Percentiles rank a stretch among this genome's conserved stretches.
Conservation (phyloP, 768 basidiomycete species). For the Calocybe indica region DNA sequence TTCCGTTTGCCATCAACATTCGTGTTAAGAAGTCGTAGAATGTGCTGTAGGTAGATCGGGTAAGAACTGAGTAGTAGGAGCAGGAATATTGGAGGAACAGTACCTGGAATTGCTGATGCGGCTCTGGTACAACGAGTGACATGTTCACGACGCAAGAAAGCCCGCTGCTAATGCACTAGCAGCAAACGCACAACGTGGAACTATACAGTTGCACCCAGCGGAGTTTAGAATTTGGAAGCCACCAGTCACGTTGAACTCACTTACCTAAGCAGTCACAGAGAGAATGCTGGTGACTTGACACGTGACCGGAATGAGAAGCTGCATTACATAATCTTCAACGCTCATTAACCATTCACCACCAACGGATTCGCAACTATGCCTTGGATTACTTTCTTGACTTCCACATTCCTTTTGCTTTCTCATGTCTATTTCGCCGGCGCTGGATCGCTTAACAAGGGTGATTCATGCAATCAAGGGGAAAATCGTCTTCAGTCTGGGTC, state of each 20-base stretch:
- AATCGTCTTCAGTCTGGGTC: conserved; percentile 71
- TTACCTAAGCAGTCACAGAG: too few species aligned
- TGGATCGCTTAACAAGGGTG: conserved; percentile 38
- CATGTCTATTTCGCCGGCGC: conserved; percentile 34
- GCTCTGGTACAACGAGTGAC: conserved; percentile 96
- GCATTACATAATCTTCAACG: too few species aligned
- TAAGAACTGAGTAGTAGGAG: not conserved
- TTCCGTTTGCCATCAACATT: conserved; percentile 99
- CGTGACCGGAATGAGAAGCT: too few species aligned
- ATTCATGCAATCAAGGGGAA: conserved; percentile 45
- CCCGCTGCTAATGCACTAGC: too few species aligned
- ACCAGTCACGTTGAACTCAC: too few species aligned
- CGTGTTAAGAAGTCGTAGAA: conserved; percentile 97
- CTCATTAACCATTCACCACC: too few species aligned
- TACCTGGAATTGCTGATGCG: conserved; percentile 92
- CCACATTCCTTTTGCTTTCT: conserved; percentile 52
- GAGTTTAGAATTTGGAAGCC: too few species aligned
- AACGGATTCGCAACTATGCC: too few species aligned
- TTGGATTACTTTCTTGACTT: conserved; percentile 19
- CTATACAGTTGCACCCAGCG: too few species aligned
- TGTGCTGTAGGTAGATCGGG: conserved; percentile 59
- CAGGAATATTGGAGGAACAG: conserved; percentile 15
- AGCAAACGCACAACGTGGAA: too few species aligned
- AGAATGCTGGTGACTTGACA: too few species aligned
- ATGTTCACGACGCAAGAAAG: conserved; percentile 34